Evolutionary conservation across 768 basidiomycete species (phyloP).

Genomic region (Ephemerocybe angulata): DNA sequence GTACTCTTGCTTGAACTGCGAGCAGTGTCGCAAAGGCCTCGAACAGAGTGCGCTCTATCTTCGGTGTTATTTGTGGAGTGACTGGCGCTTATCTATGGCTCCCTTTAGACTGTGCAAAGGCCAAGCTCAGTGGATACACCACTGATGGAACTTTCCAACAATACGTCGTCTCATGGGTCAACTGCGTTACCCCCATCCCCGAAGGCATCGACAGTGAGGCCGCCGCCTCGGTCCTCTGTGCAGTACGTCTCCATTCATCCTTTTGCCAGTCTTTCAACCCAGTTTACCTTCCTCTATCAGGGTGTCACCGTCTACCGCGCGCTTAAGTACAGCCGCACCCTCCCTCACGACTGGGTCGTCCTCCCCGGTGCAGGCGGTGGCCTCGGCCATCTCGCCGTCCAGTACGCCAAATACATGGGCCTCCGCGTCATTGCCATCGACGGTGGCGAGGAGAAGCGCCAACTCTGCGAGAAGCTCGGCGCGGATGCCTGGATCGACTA

Average conservation of each 20-base stretch:
- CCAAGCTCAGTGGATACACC: conserved; percentile 63
- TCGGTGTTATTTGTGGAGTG: not conserved
- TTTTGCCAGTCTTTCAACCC: not conserved
- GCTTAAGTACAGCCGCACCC: conserved; percentile 64
- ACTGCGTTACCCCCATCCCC: conserved; percentile 79
- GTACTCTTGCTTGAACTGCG: conserved; percentile 70
- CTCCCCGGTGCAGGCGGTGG: conserved; percentile 80
- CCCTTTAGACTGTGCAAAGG: conserved; percentile 52
- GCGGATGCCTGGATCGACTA: conserved; percentile 83
- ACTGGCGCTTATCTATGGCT: not conserved
- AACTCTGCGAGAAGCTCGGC: conserved; percentile 58
- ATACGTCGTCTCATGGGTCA: conserved; percentile 70
- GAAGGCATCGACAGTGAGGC: conserved; percentile 58
- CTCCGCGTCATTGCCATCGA: conserved; percentile 81
- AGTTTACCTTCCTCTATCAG: conserved; percentile 24
- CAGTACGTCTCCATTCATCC: conserved; percentile 39
- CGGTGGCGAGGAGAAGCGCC: conserved; percentile 68
- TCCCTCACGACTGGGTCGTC: conserved; percentile 71
- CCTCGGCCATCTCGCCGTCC: conserved; percentile 78
- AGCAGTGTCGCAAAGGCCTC: conserved; percentile 69
- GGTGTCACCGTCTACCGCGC: conserved; percentile 87
- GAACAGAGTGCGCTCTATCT: conserved; percentile 54
- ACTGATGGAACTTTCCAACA: conserved; percentile 76
- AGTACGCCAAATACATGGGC: conserved; percentile 77
- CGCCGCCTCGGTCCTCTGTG: conserved; percentile 76